These are phyloP conservation scores for Sapria himalayana DNA, from an alignment of 345 rosid genomes.

Conservation along the genomic window DNA sequence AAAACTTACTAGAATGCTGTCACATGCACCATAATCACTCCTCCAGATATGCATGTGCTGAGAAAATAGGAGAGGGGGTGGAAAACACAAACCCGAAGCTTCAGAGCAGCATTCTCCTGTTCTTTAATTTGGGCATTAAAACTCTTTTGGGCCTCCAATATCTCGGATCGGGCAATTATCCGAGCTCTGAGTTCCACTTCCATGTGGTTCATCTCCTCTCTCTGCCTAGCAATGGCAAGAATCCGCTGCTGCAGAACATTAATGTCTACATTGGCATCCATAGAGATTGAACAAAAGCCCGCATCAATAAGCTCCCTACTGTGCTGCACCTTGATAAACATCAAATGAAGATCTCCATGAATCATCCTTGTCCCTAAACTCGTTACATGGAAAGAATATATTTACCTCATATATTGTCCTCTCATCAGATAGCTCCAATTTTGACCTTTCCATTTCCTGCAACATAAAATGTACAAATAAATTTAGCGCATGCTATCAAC, in stretches of 20 bases:
- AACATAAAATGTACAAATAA: too few relatives aligned
- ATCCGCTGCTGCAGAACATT: constrained; percentile 50
- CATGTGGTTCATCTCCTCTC: constrained; percentile 50
- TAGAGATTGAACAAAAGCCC: constrained; percentile 34
- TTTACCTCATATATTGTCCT: constrained; percentile 70
- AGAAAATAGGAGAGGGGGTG: too few relatives aligned
- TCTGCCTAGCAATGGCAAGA: constrained; percentile 30
- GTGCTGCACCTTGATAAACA: constrained; percentile 47
- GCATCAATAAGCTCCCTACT: constrained; percentile 47
- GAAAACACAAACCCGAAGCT: constrained; percentile 63
- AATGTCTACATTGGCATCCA: constrained; percentile 28
- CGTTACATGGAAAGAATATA: constrained; percentile 3
- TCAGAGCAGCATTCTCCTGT: constrained; percentile 38
- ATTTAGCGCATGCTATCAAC: too few relatives aligned
- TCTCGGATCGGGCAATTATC: constrained; percentile 41
- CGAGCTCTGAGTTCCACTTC: constrained; percentile 79
- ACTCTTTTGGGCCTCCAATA: constrained; percentile 34
- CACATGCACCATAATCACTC: too few relatives aligned
- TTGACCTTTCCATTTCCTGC: constrained; percentile 48
- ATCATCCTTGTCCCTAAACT: background rate
- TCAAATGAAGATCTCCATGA: constrained; percentile 11
- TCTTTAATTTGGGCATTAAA: constrained; percentile 43
- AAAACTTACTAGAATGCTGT: too few relatives aligned
- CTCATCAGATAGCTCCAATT: constrained; percentile 50
- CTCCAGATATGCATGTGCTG: too few relatives aligned